These are phyloP conservation scores for Pelargonium myrrhifolium DNA, from an alignment of 441 rosid genomes.

Conservation along the genomic window DNA sequence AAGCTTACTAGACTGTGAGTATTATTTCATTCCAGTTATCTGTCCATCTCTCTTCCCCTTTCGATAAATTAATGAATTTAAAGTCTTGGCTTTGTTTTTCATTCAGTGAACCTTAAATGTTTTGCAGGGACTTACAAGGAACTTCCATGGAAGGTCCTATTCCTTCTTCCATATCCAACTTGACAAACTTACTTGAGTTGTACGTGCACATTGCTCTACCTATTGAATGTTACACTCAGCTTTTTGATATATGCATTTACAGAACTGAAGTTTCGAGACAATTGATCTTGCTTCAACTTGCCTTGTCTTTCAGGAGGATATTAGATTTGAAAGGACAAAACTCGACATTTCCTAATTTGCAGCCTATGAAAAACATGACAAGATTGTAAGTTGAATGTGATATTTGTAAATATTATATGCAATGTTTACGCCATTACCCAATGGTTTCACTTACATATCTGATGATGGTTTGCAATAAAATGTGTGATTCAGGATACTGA, in stretches of 20 bases:
- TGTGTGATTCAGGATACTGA: conserved; percentile 29
- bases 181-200: conserved; percentile 42
- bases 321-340: conserved; percentile 49
- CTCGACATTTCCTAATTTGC: conserved; percentile 47
- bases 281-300: no score
- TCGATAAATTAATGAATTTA: no score
- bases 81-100: no score
- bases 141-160: conserved; percentile 84
- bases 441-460: no score
- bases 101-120: background rate
- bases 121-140: conserved; percentile 64
- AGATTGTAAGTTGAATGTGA: conserved; percentile 44
- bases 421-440: no score
- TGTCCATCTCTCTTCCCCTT: no score
- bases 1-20: conserved; percentile 48
- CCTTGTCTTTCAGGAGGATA: conserved; percentile 49
- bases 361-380: conserved; percentile 19
- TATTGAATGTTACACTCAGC: background rate
- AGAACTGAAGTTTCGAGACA: no score
- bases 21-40: background rate
- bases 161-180: conserved; percentile 48
- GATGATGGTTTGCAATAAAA: no score
- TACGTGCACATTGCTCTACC: conserved; percentile 24
- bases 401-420: background rate
- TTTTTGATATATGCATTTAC: background rate